A percentile compares a stretch with the other conserved stretches of the same genome.
Evolutionary conservation across 2,329 filamentous ascomycete species (phyloP).

Genomic region (Cryphonectria parasitica): DNA sequence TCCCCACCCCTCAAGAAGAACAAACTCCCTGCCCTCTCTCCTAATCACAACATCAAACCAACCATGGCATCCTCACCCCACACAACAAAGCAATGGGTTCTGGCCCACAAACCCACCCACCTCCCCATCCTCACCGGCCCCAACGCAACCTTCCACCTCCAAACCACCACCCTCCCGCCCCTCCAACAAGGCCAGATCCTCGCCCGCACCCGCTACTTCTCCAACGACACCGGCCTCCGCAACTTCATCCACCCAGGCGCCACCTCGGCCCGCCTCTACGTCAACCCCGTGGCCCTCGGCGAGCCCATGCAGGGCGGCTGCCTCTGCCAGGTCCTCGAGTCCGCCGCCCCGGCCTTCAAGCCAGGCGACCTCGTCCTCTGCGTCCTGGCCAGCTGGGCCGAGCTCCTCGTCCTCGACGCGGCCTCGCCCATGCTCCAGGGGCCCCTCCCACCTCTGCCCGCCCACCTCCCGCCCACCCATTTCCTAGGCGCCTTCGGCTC

Average conservation of each 20-base stretch:
- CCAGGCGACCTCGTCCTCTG: slow-evolving; percentile 35
- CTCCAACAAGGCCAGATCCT: slow-evolving; percentile 36
- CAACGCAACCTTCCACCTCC: slow-evolving; percentile 36
- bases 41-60: background rate
- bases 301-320: slow-evolving; percentile 36
- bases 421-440: slow-evolving; percentile 28
- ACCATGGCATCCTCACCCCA: slow-evolving; percentile 17
- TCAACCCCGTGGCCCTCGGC: slow-evolving; percentile 34
- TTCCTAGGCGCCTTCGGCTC: slow-evolving; percentile 37
- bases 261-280: slow-evolving; percentile 36
- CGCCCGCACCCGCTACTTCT: slow-evolving; percentile 35
- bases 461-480: slow-evolving; percentile 34
- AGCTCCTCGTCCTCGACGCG: slow-evolving; percentile 34
- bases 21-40: too few species aligned
- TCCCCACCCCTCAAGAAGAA: background rate
- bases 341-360: slow-evolving; percentile 31
- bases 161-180: slow-evolving; percentile 33
- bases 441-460: slow-evolving; percentile 31
- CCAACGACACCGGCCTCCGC: slow-evolving; percentile 38
- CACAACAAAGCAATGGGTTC: slow-evolving; percentile 37
- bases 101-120: slow-evolving; percentile 35
- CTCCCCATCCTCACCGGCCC: slow-evolving; percentile 35
- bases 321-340: slow-evolving; percentile 37
- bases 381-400: slow-evolving; percentile 36
- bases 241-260: slow-evolving; percentile 37